Conservation (phyloP, 2,329 filamentous ascomycete genomes). For the Coniella vitis region DNA sequence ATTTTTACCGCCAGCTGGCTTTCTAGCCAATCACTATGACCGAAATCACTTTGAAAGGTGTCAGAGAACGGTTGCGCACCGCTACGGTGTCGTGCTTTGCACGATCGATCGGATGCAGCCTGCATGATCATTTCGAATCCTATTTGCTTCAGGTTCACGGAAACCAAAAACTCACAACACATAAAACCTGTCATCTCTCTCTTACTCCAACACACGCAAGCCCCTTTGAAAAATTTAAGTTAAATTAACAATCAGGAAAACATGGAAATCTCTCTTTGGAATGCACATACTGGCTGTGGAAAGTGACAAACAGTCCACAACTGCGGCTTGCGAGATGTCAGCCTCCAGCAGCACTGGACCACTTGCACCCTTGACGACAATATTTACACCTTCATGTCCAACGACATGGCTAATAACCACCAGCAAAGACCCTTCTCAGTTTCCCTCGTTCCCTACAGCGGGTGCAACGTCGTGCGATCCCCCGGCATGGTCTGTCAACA, state of each 20-base stretch:
- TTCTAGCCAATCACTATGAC: no score
- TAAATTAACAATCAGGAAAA: background rate
- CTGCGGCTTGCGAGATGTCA: conserved; percentile 1
- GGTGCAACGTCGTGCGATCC: conserved; percentile 29
- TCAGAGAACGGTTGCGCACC: no score
- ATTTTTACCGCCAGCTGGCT: no score
- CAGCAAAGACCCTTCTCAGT: conserved; percentile 31
- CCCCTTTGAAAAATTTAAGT: no score
- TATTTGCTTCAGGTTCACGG: no score
- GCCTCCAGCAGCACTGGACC: conserved; percentile 19
- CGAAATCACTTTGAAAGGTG: no score
- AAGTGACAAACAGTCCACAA: background rate
- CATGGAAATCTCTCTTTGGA: background rate
- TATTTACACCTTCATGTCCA: conserved; percentile 34
- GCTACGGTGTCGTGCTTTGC: no score
- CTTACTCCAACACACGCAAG: background rate
- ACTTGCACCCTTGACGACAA: conserved; percentile 32
- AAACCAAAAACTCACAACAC: background rate
- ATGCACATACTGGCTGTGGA: background rate
- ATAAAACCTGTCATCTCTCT: background rate
- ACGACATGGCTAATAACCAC: conserved; percentile 34
- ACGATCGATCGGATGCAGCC: no score
- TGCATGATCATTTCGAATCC: no score
- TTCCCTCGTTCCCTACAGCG: conserved; percentile 27
- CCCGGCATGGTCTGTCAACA: conserved; percentile 29